These are phyloP conservation scores for Gnetum montanum DNA, from an alignment of 75 land plant species.

Conservation along the genomic window DNA sequence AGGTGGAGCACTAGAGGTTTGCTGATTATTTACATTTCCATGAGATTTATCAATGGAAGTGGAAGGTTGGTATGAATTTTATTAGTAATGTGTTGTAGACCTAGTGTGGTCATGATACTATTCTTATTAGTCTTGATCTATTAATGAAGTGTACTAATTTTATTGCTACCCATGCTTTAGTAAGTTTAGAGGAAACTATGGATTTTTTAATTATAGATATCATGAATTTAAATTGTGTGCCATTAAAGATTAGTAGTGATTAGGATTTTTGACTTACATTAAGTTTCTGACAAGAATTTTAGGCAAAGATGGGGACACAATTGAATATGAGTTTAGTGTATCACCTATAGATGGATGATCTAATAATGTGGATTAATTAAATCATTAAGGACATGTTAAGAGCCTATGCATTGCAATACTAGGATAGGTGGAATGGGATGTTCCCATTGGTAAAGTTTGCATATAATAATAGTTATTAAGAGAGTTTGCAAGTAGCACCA, in stretches of 20 bases:
- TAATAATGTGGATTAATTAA: background rate
- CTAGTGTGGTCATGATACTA: conserved; percentile 3
- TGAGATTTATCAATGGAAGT: conserved; percentile 7
- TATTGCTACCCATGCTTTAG: background rate
- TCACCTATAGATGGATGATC: conserved; percentile 6
- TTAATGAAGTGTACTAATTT: conserved; percentile 9
- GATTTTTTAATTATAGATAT: background rate
- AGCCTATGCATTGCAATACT: background rate
- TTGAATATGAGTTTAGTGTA: background rate
- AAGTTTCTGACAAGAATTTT: background rate
- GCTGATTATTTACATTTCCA: conserved; percentile 1
- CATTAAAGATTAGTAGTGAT: background rate
- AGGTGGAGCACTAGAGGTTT: too few relatives aligned
- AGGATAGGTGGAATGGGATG: background rate
- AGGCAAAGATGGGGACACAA: background rate
- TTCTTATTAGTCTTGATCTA: conserved; percentile 6
- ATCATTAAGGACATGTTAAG: conserved; percentile 3
- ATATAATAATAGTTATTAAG: too few relatives aligned
- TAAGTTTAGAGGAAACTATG: background rate
- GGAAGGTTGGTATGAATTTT: conserved; percentile 16
- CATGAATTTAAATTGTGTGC: background rate
- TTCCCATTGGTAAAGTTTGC: too few relatives aligned
- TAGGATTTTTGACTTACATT: background rate
- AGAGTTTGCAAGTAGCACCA: conserved; percentile 1
- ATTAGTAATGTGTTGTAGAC: background rate